Evolutionary conservation across 2,329 filamentous ascomycete genomes (phyloP).

Genomic region (Paecilomyces variotii): DNA sequence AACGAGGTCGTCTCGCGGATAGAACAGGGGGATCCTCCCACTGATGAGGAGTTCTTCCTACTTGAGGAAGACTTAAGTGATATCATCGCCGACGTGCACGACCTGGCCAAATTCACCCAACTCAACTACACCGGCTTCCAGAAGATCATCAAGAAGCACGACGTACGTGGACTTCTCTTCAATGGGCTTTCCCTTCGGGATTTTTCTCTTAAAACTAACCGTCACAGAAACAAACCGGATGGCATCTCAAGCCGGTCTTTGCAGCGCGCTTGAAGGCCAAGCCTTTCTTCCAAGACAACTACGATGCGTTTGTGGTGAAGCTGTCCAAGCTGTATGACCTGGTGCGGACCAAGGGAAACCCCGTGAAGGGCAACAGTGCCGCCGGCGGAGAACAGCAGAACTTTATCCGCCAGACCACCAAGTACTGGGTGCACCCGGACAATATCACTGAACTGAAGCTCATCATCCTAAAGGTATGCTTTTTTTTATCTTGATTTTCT

Average conservation of each 20-base stretch:
- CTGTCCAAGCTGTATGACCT: conserved; percentile 92
- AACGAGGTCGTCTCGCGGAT: conserved; percentile 73
- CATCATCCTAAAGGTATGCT: conserved; percentile 72
- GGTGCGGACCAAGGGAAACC: conserved; percentile 86
- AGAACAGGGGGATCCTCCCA: conserved; percentile 53
- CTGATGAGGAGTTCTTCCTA: conserved; percentile 87
- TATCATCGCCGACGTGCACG: conserved; percentile 96
- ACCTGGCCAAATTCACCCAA: conserved; percentile 95
- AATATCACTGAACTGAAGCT: conserved; percentile 98
- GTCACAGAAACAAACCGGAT: conserved; percentile 84
- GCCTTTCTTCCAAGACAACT: conserved; percentile 98
- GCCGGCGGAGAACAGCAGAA: conserved; percentile 89
- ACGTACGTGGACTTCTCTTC: conserved; percentile 51
- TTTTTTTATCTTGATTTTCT: background rate
- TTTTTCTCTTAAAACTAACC: conserved; percentile 38
- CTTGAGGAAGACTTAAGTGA: conserved; percentile 93
- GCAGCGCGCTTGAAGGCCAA: conserved; percentile 89
- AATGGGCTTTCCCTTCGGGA: background rate
- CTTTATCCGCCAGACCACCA: conserved; percentile 94
- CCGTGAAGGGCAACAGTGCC: conserved; percentile 81
- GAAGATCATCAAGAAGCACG: conserved; percentile 99
- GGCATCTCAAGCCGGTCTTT: conserved; percentile 93
- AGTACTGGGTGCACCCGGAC: conserved; percentile 98
- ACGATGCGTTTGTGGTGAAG: conserved; percentile 90
- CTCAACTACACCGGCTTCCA: conserved; percentile 98